Evolutionary conservation across 768 basidiomycete species (phyloP).

Genomic region (Myochromella boudieri): DNA sequence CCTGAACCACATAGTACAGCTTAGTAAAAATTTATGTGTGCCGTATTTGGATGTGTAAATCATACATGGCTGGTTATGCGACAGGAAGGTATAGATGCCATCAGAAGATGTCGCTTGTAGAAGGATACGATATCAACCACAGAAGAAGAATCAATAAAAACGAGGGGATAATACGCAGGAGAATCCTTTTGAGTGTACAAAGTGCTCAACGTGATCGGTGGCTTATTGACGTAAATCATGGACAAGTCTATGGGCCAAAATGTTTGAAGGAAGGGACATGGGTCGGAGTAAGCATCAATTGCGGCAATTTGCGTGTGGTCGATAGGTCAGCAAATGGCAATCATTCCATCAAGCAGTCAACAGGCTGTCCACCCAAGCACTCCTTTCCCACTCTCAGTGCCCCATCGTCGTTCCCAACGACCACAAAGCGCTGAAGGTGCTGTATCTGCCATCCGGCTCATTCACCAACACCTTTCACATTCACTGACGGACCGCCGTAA

Average conservation of each 20-base stretch:
- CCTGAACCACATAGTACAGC: no score
- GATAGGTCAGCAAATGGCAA: conserved; percentile 21
- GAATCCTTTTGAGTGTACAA: no score
- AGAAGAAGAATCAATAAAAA: neutral
- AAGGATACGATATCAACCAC: neutral
- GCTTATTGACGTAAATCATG: no score
- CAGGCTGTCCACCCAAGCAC: conserved; percentile 23
- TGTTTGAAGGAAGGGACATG: neutral
- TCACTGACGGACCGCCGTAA: neutral
- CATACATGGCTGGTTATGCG: no score
- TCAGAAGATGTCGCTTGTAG: conserved; percentile 16
- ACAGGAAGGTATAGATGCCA: conserved; percentile 9
- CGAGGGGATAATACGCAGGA: no score
- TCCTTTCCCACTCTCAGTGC: conserved; percentile 24
- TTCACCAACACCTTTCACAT: conserved; percentile 6
- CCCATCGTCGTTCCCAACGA: conserved; percentile 25
- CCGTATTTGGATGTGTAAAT: no score
- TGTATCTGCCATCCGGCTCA: conserved; percentile 7
- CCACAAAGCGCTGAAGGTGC: conserved; percentile 13
- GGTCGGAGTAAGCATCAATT: conserved; percentile 15
- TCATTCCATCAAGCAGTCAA: conserved; percentile 25
- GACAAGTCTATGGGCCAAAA: no score
- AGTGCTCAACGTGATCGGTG: no score
- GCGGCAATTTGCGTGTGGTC: conserved; percentile 22
- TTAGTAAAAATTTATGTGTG: no score